phyloP scores from a whole-genome alignment of 306 rosid species.

The Gastrolobium bilobum region DNA sequence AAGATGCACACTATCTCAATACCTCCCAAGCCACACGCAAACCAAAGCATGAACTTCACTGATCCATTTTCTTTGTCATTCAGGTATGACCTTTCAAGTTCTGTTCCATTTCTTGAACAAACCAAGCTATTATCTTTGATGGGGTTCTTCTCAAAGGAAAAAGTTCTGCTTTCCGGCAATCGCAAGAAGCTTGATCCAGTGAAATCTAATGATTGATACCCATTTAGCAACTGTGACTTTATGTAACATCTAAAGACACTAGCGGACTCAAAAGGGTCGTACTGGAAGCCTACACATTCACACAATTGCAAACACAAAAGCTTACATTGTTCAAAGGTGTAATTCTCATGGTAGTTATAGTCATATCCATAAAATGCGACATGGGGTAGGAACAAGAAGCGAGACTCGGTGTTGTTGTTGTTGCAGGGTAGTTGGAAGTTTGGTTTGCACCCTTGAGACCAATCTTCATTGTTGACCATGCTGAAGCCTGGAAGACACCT shows the following conservation, averaged over 20 bases:
- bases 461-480: constrained; percentile 4
- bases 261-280: neutral
- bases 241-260: constrained; percentile 26
- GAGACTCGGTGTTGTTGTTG: neutral
- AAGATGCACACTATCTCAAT: constrained; percentile 25
- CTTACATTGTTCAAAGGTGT: constrained; percentile 26
- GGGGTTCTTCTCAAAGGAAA: neutral
- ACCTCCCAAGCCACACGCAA: constrained; percentile 30
- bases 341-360: neutral
- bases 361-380: constrained; percentile 42
- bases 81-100: neutral
- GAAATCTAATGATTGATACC: constrained; percentile 2
- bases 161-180: constrained; percentile 15
- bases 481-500: constrained; percentile 32
- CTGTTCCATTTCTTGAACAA: neutral
- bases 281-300: constrained; percentile 21
- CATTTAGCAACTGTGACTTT: constrained; percentile 32
- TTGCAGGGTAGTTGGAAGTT: constrained; percentile 38
- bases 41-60: constrained; percentile 34
- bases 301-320: neutral
- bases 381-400: constrained; percentile 1
- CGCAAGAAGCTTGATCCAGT: neutral
- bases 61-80: constrained; percentile 35
- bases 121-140: neutral
- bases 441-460: constrained; percentile 33